A percentile compares a stretch with the other conserved stretches of the same genome.
phyloP scores from a whole-genome alignment of 2,329 filamentous ascomycete species.

The Neurospora sp. region DNA sequence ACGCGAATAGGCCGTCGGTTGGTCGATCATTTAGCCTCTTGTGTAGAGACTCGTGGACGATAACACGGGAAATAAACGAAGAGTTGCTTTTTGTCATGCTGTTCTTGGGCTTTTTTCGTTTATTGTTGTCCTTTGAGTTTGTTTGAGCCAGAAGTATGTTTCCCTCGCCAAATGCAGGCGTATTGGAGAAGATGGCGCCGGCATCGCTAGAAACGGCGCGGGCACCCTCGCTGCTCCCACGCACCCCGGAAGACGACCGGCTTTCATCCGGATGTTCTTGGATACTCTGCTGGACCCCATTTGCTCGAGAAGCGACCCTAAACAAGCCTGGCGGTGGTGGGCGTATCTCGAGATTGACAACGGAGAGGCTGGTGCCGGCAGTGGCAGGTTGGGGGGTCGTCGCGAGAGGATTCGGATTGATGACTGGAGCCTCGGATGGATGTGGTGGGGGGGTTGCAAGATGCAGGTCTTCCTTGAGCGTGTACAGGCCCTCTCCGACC shows the following conservation, averaged over 20 bases:
- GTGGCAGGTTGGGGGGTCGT: constrained; percentile 78
- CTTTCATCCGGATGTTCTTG: constrained; percentile 53
- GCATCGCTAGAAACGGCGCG: constrained; percentile 48
- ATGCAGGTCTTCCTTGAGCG: constrained; percentile 80
- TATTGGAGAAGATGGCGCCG: constrained; percentile 29
- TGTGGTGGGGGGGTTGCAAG: constrained; percentile 92
- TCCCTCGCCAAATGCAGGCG: constrained; percentile 74
- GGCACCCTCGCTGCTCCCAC: constrained; percentile 35
- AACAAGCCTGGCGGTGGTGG: constrained; percentile 39
- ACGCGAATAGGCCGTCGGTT: constrained; percentile 72
- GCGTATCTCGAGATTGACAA: constrained; percentile 60
- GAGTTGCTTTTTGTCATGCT: constrained; percentile 98
- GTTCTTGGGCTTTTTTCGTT: constrained; percentile 90
- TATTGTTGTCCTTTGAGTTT: constrained; percentile 62
- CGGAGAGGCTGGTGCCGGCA: constrained; percentile 72
- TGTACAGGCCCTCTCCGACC: constrained; percentile 92
- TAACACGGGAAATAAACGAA: constrained; percentile 94
- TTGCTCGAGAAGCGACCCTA: constrained; percentile 39
- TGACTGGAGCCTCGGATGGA: constrained; percentile 78
- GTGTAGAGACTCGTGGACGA: constrained; percentile 70
- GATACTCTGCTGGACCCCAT: constrained; percentile 38
- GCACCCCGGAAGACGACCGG: constrained; percentile 49
- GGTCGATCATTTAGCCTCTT: constrained; percentile 74
- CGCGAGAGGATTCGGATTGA: constrained; percentile 84
- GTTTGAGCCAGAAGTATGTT: constrained; percentile 61